A percentile compares a stretch with the other conserved stretches of the same genome.
Conservation (phyloP, 1,284 basidiomycete species). For the Sporisorium iseilematis-ciliati region DNA sequence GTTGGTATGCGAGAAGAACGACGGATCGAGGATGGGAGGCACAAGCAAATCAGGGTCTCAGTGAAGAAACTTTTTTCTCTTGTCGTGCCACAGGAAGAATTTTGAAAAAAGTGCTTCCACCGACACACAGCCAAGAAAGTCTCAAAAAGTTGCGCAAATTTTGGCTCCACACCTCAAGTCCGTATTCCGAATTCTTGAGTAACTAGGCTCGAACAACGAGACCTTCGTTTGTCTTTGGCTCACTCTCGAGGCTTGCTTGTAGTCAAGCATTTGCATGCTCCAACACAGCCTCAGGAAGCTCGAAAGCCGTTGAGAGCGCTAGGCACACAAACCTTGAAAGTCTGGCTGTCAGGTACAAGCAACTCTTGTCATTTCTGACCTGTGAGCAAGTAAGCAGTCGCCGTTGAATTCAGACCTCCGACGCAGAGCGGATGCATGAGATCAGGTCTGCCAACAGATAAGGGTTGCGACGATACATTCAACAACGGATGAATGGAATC, state of each 20-base stretch:
- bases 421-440: neutral
- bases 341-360: too few species aligned
- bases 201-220: neutral
- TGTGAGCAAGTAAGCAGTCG: neutral
- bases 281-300: too few species aligned
- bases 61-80: neutral
- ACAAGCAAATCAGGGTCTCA: conserved; percentile 4
- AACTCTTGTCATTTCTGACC: neutral
- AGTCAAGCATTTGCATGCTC: neutral
- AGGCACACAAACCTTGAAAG: too few species aligned
- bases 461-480: neutral
- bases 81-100: conserved; percentile 3
- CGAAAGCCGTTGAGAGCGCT: too few species aligned
- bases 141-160: conserved; percentile 6
- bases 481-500: neutral
- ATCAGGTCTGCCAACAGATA: neutral
- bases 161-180: conserved; percentile 18
- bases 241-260: conserved; percentile 1
- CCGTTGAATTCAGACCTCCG: neutral
- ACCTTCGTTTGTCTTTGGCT: neutral
- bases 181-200: conserved; percentile 14
- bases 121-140: neutral
- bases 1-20: neutral
- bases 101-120: neutral
- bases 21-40: neutral